phyloP scores from a whole-genome alignment of 345 rosid genomes.

The Murraya koenigii region DNA sequence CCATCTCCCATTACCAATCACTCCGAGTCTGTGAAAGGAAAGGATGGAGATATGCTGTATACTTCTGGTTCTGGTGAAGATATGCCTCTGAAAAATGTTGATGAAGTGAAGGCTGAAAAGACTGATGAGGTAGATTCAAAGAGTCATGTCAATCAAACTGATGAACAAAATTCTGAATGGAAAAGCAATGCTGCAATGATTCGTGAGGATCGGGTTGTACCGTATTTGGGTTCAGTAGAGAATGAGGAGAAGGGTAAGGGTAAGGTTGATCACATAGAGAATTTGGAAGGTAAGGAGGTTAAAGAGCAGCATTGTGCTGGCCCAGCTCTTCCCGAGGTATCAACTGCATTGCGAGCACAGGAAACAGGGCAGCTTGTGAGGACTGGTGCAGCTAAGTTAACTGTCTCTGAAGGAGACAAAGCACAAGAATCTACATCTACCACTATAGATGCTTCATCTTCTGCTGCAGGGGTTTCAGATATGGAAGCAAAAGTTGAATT shows the following conservation, averaged over 20 bases:
- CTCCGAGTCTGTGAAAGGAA: conserved; percentile 28
- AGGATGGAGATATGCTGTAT: conserved; percentile 19
- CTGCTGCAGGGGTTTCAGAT: conserved; percentile 33
- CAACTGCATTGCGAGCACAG: conserved; percentile 15
- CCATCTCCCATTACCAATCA: conserved; percentile 14
- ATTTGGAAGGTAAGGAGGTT: conserved; percentile 20
- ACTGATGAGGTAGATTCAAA: conserved; percentile 19
- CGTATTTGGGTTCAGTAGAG: conserved; percentile 22
- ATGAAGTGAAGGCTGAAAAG: conserved; percentile 38
- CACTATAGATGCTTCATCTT: conserved; percentile 25
- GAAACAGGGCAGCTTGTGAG: conserved; percentile 28
- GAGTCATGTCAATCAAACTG: conserved; percentile 15
- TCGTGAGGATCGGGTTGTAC: conserved; percentile 12
- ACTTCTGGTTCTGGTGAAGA: conserved; percentile 26
- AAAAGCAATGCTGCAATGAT: conserved; percentile 20
- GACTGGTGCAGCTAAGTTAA: conserved; percentile 32
- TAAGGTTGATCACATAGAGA: conserved; percentile 34
- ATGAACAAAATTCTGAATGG: conserved; percentile 25
- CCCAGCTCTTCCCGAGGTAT: conserved; percentile 12
- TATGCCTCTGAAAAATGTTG: conserved; percentile 13
- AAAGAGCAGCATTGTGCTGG: conserved; percentile 19
- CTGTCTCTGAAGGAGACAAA: conserved; percentile 39
- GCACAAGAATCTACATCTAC: conserved; percentile 41
- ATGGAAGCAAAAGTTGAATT: conserved; percentile 64
- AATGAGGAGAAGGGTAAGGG: conserved; percentile 23